phyloP scores from a whole-genome alignment of 768 basidiomycete genomes.

The Kwoniella bestiolae region DNA sequence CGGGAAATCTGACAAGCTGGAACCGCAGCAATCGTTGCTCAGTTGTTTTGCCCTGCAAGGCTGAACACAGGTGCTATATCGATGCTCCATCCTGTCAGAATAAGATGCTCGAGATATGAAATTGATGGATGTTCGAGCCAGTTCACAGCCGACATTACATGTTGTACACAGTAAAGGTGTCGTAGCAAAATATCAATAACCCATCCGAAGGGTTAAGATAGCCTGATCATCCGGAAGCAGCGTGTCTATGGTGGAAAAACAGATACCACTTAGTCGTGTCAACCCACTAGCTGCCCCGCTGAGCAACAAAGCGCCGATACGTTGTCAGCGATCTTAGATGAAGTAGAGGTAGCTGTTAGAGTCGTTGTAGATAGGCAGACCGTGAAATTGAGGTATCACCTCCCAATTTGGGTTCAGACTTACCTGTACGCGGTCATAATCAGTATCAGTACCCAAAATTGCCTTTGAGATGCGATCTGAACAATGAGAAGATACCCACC shows the following conservation, averaged over 20 bases:
- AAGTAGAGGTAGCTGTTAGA: background rate
- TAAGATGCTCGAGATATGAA: background rate
- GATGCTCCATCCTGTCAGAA: conserved; percentile 1
- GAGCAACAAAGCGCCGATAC: background rate
- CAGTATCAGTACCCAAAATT: no score
- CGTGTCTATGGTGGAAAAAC: background rate
- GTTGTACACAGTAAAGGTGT: background rate
- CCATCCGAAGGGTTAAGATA: conserved; percentile 2
- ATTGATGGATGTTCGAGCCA: background rate
- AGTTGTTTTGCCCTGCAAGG: background rate
- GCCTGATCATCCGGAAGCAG: background rate
- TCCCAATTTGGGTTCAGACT: no score
- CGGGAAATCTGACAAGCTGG: background rate
- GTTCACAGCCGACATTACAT: background rate
- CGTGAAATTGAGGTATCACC: no score
- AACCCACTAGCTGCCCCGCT: conserved; percentile 1
- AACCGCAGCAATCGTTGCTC: background rate
- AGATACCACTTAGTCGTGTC: conserved; percentile 5
- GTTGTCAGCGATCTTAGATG: no score
- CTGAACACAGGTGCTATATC: background rate
- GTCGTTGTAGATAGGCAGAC: background rate
- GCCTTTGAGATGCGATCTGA: no score
- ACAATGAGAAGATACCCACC: background rate
- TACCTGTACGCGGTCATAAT: no score
- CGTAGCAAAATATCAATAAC: background rate